Evolutionary conservation across 2,329 filamentous ascomycete genomes (phyloP).

Genomic region (Aspergillaceae sp.): DNA sequence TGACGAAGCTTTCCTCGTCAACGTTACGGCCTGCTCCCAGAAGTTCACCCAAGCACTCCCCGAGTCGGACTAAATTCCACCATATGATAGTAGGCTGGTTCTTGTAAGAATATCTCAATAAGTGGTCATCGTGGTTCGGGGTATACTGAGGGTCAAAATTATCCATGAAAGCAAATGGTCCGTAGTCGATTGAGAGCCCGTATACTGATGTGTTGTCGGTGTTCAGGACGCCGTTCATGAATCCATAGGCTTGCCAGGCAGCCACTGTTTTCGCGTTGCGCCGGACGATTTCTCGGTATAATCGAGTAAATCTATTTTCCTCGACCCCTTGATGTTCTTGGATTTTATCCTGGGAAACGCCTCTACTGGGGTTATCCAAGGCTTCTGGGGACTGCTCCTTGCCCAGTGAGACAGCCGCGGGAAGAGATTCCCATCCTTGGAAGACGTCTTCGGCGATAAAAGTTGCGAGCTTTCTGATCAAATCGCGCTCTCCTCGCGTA

Average conservation of each 20-base stretch:
- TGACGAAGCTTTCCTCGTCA: constrained; percentile 62
- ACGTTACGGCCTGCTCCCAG: constrained; percentile 67
- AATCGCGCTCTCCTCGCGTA: constrained; percentile 65
- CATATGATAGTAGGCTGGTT: constrained; percentile 95
- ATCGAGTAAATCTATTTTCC: constrained; percentile 76
- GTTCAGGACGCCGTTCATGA: constrained; percentile 97
- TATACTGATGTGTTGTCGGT: constrained; percentile 93
- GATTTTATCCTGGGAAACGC: constrained; percentile 49
- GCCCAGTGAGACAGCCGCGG: constrained; percentile 45
- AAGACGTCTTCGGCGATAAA: constrained; percentile 86
- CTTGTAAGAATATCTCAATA: constrained; percentile 80
- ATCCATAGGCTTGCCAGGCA: constrained; percentile 95
- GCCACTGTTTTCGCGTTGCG: constrained; percentile 84
- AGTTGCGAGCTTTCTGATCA: constrained; percentile 65
- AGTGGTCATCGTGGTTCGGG: constrained; percentile 89
- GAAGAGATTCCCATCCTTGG: constrained; percentile 76
- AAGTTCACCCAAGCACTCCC: constrained; percentile 79
- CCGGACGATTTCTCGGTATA: constrained; percentile 80
- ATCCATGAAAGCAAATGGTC: constrained; percentile 95
- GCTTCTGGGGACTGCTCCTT: constrained; percentile 30
- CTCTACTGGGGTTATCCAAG: constrained; percentile 40
- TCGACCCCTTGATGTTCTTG: constrained; percentile 60
- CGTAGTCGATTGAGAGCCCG: constrained; percentile 86
- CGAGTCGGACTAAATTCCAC: constrained; percentile 94
- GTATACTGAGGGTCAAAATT: constrained; percentile 93